Base-by-base conservation (phyloP, 257 asterid species). In the Ligustrum vulgare region DNA sequence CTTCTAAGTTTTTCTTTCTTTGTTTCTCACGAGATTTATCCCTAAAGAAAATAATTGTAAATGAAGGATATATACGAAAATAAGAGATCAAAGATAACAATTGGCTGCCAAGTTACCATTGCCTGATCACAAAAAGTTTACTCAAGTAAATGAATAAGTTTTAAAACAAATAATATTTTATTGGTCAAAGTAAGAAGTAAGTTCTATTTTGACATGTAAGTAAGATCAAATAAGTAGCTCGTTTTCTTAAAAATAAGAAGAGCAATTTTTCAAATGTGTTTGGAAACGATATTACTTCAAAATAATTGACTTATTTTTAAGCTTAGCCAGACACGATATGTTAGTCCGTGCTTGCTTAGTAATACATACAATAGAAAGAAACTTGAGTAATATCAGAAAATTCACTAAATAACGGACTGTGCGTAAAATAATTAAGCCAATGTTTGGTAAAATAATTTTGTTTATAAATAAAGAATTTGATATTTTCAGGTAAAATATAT, bases 1-100 rank as follows among this genome's bases (percentile, higher is more conserved):
- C 87, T 83, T 60, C 83, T 69, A 91, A 78, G 77, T 90, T 93
- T 74, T 91, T 91, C 93, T 87, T 95, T 76, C 99, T 84, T 77
- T 95, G 98, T 79, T 90, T 95, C 79, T 93, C 96, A 37, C 94
- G 86, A 33, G 92, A 87, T 69, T 93, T 93, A 77, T 95, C 98
- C 90, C 99, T 93, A 87, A 70, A 23, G 7, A 20, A 58, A 58
- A 58, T 5, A 56, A 56, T 20, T 56, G 32, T 20, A 58, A 8
- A 33, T 67, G 36, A 28, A 75, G 16, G 4, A 22, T 31, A 51
- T 8, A 5, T 36, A 16, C 7, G 0, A 12, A 34, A 60, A 18
- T 18, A 58, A 58, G 15, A 58, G 4, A 58, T 56, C 11, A 31
- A 56, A 56, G 31, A 7, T 6, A 0, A 56, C 64, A 56, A 22